Base-by-base conservation (phyloP, 163 green algal species). In the Chlamydomonas reinhardtii region DNA sequence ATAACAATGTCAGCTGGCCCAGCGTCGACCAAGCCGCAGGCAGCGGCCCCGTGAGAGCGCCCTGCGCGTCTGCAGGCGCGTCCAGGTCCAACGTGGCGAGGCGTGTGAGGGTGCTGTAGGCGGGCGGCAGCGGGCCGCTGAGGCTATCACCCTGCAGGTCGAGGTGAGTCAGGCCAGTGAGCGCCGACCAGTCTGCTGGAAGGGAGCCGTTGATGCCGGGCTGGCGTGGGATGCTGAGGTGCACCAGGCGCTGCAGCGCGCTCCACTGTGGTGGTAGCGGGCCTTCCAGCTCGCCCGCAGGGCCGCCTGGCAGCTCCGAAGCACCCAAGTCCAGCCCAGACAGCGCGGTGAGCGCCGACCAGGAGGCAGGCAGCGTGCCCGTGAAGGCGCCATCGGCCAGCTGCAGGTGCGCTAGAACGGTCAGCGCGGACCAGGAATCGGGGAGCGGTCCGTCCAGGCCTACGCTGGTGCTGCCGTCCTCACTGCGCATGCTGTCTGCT, bases 201-300 rank as follows among this genome's bases (percentile, higher is more conserved):
- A 76, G 70, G 1, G 34, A 27, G 35, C 48, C 48, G 48, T 56
- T 56, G 48, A 56, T 19, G 48, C 48, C 48, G 5, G 48, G 48
- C 48, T 56, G 48, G 48, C 48, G 48, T 1, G 48, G 48, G 48
- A 56, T 56, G 48, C 48, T 56, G 48, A 56, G 1, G 14, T 56
- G 48, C 48, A 56, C 48, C 5, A 56, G 48, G 12, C 48, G 48
- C 20, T 6, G 32, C 69, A 86, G 24, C 52, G 32, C 78, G 15
- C 68, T 59, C 78, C 78, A 85, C 22, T 39, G 48, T 1, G 25
- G 5, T 2, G 78, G 78, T 32, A 85, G 78, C 48, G 43, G 1
- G 5, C 48, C 48, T 14, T 56, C 48, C 14, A 56, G 48, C 48
- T 14, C 48, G 14, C 48, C 32, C 0, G 79, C 69, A 69, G 79